These are phyloP conservation scores for Pleurotus sapidus DNA, from an alignment of 768 basidiomycete species.

Conservation along the genomic window DNA sequence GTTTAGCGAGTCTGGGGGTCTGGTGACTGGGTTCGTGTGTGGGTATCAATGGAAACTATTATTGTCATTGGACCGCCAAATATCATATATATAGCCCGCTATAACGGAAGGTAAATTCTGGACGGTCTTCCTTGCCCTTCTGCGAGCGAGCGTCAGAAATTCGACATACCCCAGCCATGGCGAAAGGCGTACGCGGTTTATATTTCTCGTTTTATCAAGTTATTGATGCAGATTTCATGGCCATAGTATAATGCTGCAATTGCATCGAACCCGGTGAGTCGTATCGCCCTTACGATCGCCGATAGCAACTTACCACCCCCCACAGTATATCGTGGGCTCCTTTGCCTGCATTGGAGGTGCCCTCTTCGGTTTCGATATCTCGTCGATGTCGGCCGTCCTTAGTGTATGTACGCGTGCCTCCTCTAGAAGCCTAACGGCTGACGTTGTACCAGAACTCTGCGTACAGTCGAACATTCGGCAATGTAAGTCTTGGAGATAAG, in stretches of 20 bases:
- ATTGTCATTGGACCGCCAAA: background rate
- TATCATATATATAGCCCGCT: background rate
- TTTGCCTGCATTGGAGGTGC: conserved; percentile 83
- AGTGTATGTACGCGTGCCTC: conserved; percentile 31
- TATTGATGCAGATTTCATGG: background rate
- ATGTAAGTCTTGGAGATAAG: conserved; percentile 21
- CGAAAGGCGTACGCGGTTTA: conserved; percentile 1
- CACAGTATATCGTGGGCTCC: conserved; percentile 71
- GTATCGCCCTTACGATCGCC: background rate
- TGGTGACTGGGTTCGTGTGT: conserved; percentile 1
- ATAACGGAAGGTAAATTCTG: background rate
- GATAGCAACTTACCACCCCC: background rate
- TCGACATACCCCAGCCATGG: background rate
- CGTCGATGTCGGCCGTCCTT: conserved; percentile 78
- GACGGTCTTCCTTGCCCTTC: background rate
- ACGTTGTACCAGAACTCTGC: conserved; percentile 28
- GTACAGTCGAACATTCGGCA: conserved; percentile 33
- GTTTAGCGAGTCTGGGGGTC: background rate
- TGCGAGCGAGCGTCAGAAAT: background rate
- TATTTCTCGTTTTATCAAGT: background rate
- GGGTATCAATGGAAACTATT: background rate
- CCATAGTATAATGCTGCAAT: conserved; percentile 52
- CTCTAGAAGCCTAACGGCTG: background rate
- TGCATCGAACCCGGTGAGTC: conserved; percentile 52
- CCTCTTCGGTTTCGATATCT: conserved; percentile 79